These are phyloP conservation scores for Thielaviopsis euricoi DNA, from an alignment of 2,329 filamentous ascomycete genomes.

Conservation along the genomic window DNA sequence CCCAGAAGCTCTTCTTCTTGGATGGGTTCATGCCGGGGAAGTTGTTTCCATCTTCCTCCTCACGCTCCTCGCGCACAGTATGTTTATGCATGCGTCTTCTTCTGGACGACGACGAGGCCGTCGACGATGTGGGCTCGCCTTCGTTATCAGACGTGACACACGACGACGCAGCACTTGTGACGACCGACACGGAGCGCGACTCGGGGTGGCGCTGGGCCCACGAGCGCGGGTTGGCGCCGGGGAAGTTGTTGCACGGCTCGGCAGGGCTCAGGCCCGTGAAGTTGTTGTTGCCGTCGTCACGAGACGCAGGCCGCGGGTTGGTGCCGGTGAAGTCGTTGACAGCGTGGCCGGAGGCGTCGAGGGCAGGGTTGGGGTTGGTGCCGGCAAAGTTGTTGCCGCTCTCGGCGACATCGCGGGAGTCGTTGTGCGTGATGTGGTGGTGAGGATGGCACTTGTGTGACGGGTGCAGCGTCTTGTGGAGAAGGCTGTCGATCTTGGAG, in stretches of 20 bases:
- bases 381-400: slow-evolving; percentile 13
- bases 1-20: slow-evolving; percentile 1
- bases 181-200: neutral
- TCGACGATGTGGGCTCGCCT: neutral
- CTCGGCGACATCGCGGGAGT: slow-evolving; percentile 4
- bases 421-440: neutral
- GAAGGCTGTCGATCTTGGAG: slow-evolving; percentile 1
- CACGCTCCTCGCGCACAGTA: neutral
- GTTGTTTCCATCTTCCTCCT: slow-evolving; percentile 12
- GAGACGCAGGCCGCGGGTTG: neutral
- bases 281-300: slow-evolving; percentile 7
- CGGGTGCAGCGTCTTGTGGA: slow-evolving; percentile 5
- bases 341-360: neutral
- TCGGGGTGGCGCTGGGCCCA: neutral
- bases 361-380: slow-evolving; percentile 5
- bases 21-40: slow-evolving; percentile 11
- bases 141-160: slow-evolving; percentile 3
- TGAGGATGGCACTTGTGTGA: slow-evolving; percentile 1
- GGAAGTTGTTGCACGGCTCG: slow-evolving; percentile 5
- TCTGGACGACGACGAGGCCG: neutral
- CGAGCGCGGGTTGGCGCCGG: slow-evolving; percentile 4
- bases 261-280: slow-evolving; percentile 3
- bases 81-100: neutral
- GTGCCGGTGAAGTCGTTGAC: slow-evolving; percentile 9
- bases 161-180: neutral